Evolutionary conservation across 495 filamentous ascomycete species (phyloP), one percentile per base, ranked within the genome.

Genomic region (Aspergillus steynii): DNA sequence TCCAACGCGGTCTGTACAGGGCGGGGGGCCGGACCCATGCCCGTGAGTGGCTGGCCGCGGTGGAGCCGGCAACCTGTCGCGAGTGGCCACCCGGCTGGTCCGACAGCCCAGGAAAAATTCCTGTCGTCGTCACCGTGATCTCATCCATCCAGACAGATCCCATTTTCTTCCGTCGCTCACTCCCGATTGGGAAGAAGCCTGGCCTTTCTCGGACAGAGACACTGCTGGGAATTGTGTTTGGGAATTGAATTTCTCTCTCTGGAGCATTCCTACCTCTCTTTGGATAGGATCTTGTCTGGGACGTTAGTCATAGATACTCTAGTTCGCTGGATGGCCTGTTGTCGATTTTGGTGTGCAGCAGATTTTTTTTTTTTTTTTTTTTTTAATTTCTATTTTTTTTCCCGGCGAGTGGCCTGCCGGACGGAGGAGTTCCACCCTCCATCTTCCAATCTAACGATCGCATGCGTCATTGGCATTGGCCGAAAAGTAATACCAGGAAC

Each of bases 71-170:
- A 52, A 54, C 29, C 50, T 32, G 27, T 68, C 50, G 60, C 60
- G 54, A 64, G 63, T 66, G 61, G 68, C 65, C 68, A 67, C 67
- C 64, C 61, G 65, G 68, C 62, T 66, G 61, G 54, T 65, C 63
- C 66, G 62, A 63, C 64, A 54, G 59, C 55, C 62, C 62, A 58
- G 61, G 31, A 34, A 62, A 68, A 69, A 71, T 73, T 74, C 69
- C 63, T 75, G 72, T 68, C 68, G 69, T 74, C 74, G 72, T 77
- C 74, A 77, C 74, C 59, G 65, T 70, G 70, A 70, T 66, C 63
- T 74, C 71, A 74, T 72, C 61, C 56, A 52, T 47, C 54, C 31
- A 34, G 6, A 9, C 6, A 9, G 31, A 9, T 34, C 31, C 6
- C 31, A 1, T 34, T 34, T 34, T 34, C 31, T 34, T 34, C 31